phyloP scores from a whole-genome alignment of 2,329 filamentous ascomycete species.

The Penicillium vulpinum region DNA sequence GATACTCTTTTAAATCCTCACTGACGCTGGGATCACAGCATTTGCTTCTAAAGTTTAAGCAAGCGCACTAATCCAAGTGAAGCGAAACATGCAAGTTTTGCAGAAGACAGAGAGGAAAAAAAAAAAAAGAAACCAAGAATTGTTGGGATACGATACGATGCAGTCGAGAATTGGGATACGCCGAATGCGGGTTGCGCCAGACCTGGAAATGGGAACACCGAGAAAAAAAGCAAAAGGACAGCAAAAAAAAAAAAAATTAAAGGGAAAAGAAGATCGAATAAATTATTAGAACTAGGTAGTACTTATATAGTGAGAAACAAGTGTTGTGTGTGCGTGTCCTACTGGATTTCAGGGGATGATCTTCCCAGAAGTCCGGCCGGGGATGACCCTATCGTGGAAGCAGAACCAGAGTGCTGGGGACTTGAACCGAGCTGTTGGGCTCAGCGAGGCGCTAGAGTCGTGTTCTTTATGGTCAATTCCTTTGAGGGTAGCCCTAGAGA shows the following conservation, averaged over 20 bases:
- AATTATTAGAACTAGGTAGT: constrained; percentile 8
- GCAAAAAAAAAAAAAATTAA: constrained; percentile 3
- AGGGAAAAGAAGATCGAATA: constrained; percentile 4
- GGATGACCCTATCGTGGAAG: not conserved
- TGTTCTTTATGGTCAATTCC: constrained; percentile 6
- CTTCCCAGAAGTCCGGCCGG: not conserved
- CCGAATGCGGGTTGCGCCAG: constrained; percentile 24
- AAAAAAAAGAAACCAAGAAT: not conserved
- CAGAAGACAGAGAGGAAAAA: not conserved
- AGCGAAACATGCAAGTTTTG: not conserved
- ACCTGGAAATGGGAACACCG: constrained; percentile 12
- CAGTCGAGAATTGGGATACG: constrained; percentile 19
- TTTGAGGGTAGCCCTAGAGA: constrained; percentile 8
- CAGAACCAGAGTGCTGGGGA: constrained; percentile 4
- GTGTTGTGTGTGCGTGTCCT: not conserved
- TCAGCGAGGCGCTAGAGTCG: not conserved
- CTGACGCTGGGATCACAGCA: constrained; percentile 10
- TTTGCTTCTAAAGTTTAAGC: constrained; percentile 8
- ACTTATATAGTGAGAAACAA: constrained; percentile 5
- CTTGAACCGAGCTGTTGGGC: constrained; percentile 1
- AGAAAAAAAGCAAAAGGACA: constrained; percentile 8
- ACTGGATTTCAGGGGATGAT: constrained; percentile 12
- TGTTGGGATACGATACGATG: constrained; percentile 20
- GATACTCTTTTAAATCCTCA: constrained; percentile 1
- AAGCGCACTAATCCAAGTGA: not conserved